Base-by-base conservation (phyloP, 768 basidiomycete genomes). In the Kwoniella bestiolae region DNA sequence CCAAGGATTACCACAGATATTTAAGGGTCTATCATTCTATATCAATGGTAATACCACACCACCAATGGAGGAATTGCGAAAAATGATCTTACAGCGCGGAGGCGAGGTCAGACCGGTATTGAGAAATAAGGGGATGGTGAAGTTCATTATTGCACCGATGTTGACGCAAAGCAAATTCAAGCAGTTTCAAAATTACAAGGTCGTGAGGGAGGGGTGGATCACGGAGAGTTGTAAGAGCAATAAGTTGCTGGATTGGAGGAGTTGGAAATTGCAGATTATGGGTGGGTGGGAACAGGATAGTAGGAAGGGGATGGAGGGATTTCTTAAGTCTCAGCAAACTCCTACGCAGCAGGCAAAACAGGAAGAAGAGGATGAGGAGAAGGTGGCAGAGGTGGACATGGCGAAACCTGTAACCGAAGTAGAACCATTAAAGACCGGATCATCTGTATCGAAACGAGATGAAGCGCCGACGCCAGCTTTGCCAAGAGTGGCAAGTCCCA, bases 31-130 rank as follows among this genome's bases (percentile, higher is more conserved):
- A 28, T 83, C 89, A 0, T 88, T 97, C 52, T 92, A 97, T 79
- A 94, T 96, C 80, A 96, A 97, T 74, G 94, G 94, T 0, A 90
- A 87, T 83, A 95, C 93, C 0, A 84, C 86, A 38, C 92, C 94
- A 6, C 91, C 94, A 21, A 86, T 92, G 23, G 91, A 94, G 76
- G 91, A 90, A 51, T 80, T 98, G 0, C 85, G 92, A 7, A 84
- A 88, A 69, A 84, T 97, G 53, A 88, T 98, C 41, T 81, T 95
- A 3, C 85, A 86, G 50, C 86, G 95, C 72, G 95, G 94, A 5
- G 95, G 94, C 3, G 81, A 81, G 87, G 85, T 82, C 90, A 92
- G 81, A 83, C 87, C 23, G 73, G 71, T 74, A 1, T 52, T 77
- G 28, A 25, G 73, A 41, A 75, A 57, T 49, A 77, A 77, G 51